Conservation (phyloP, 2,329 filamentous ascomycete species). For the Akanthomyces muscarius region DNA sequence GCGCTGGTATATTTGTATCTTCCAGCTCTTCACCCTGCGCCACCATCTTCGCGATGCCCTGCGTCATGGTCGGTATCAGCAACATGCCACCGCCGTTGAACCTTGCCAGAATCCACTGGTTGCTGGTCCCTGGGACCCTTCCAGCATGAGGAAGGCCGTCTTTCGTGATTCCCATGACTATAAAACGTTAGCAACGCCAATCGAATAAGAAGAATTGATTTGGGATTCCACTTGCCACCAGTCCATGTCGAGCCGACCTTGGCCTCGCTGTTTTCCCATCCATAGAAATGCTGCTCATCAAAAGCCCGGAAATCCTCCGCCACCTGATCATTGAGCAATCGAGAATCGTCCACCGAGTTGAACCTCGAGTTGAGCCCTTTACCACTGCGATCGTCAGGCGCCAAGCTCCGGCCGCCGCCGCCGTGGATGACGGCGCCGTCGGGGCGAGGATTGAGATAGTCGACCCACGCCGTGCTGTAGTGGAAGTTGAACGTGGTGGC, state of each 20-base stretch:
- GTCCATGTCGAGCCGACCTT: background rate
- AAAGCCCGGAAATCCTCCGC: background rate
- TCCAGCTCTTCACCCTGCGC: background rate
- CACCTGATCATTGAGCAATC: background rate
- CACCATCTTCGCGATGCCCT: conserved; percentile 1
- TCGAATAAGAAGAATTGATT: no score
- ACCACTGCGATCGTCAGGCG: background rate
- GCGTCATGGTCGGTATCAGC: background rate
- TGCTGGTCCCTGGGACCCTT: background rate
- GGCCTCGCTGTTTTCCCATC: background rate
- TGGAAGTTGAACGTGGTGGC: background rate
- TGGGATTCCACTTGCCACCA: background rate
- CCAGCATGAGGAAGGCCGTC: background rate
- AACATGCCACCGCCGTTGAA: conserved; percentile 8
- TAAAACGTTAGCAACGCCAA: background rate
- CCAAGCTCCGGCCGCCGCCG: background rate
- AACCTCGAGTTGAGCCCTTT: background rate
- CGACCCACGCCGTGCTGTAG: background rate
- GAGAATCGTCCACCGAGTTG: background rate
- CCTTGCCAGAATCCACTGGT: background rate
- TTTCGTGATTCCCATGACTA: background rate
- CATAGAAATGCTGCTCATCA: background rate
- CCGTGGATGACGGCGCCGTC: conserved; percentile 1
- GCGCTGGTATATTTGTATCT: background rate
- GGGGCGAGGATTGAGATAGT: conserved; percentile 3